Evolutionary conservation across 2,329 filamentous ascomycete species (phyloP).

Genomic region (Colletotrichum incanum): DNA sequence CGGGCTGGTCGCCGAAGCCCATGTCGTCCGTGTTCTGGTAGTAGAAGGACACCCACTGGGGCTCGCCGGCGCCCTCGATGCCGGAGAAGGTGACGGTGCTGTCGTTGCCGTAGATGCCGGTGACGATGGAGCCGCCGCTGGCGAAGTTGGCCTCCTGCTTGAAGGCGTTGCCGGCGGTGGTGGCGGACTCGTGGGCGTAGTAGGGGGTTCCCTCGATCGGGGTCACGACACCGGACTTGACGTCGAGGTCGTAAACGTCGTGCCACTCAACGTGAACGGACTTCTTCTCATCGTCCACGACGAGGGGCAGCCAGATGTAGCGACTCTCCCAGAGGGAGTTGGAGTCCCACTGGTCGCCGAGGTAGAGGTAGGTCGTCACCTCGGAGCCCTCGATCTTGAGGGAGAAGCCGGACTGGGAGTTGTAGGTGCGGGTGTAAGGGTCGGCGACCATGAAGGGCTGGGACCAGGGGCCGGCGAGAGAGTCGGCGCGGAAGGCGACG

Average conservation of each 20-base stretch:
- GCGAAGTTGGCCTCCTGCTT: slow-evolving; percentile 69
- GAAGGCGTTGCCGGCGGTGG: slow-evolving; percentile 59
- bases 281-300: slow-evolving; percentile 66
- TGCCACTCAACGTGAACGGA: slow-evolving; percentile 65
- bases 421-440: slow-evolving; percentile 66
- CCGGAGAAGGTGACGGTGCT: slow-evolving; percentile 63
- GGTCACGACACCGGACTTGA: slow-evolving; percentile 64
- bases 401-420: slow-evolving; percentile 66
- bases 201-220: slow-evolving; percentile 65
- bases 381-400: slow-evolving; percentile 64
- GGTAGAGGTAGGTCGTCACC: slow-evolving; percentile 65
- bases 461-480: slow-evolving; percentile 65
- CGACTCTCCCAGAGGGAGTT: slow-evolving; percentile 69
- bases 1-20: slow-evolving; percentile 71
- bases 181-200: slow-evolving; percentile 58
- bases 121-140: slow-evolving; percentile 61
- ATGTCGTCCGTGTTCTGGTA: slow-evolving; percentile 74
- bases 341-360: slow-evolving; percentile 66
- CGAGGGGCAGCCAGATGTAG: slow-evolving; percentile 70
- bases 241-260: slow-evolving; percentile 68
- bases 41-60: slow-evolving; percentile 71
- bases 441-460: slow-evolving; percentile 66
- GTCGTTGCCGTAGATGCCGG: slow-evolving; percentile 67
- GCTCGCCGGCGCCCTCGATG: slow-evolving; percentile 61
- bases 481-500: slow-evolving; percentile 68